Evolutionary conservation across 2,329 filamentous ascomycete genomes (phyloP), one percentile per base, ranked within the genome.

Genomic region (Lasiodiplodia sp.): DNA sequence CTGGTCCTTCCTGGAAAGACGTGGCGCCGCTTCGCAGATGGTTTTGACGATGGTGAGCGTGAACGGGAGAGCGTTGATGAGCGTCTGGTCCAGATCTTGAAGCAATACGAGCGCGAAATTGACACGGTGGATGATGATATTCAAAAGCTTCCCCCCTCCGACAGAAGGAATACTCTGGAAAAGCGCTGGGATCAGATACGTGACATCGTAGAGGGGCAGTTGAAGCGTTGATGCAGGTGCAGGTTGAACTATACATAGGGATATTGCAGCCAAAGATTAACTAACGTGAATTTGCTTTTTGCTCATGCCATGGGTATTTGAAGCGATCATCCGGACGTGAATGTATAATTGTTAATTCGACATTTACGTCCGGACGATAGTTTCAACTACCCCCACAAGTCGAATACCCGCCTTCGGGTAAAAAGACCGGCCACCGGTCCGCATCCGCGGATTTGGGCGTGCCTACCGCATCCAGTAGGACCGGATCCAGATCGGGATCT

Each of bases 101-200:
- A 72, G 14, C 74, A 75, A 70, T 79, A 77, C 66, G 73, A 74
- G 64, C 70, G 75, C 37, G 68, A 74, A 18, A 49, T 56, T 10
- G 57, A 52, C 56, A 55, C 52, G 10, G 31, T 57, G 10, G 57
- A 65, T 40, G 70, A 72, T n/a, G 75, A 74, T 25, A 76, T 76
- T 8, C 75, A 78, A 56, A 77, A 78, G 67, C 71, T 77, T 62
- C 72, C 71, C 16, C 71, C 69, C 7, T 75, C 77, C 57, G 72
- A 76, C 66, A 72, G 72, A 16, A 68, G 49, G 14, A 71, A 73
- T 53, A 72, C 70, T 12, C 66, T 76, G 63, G 47, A 69, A 10
- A 75, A 69, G 71, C 69, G 75, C 71, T 83, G 81, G 81, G 76
- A 73, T 66, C 81, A 83, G 70, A 79, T 82, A 34, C 65, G 70